Percentiles rank a stretch among this genome's conserved stretches.
Conservation (phyloP, 768 basidiomycete genomes). For the Psilocybe azurescens region DNA sequence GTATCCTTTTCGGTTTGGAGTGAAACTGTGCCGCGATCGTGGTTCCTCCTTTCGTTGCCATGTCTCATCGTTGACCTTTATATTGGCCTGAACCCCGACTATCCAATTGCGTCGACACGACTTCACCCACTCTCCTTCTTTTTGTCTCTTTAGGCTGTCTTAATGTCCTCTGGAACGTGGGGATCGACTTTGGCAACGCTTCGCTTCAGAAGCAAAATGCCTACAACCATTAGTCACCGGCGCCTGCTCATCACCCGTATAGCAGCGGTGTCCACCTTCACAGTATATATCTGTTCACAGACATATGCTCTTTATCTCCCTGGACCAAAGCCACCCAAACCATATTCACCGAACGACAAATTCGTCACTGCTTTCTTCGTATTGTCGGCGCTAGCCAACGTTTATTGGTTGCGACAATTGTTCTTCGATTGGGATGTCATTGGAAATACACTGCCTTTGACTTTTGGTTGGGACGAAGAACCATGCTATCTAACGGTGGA, state of each 20-base stretch:
- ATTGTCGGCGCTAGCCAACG: conserved; percentile 21
- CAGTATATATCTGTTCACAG: conserved; percentile 23
- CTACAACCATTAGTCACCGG: conserved; percentile 15
- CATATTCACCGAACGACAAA: conserved; percentile 20
- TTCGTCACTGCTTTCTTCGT: conserved; percentile 20
- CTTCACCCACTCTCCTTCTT: not conserved
- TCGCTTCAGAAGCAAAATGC: not conserved
- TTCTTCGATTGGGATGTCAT: conserved; percentile 20
- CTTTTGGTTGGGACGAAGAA: conserved; percentile 15
- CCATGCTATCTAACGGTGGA: not conserved
- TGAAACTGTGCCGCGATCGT: conserved; percentile 5
- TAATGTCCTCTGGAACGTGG: not conserved
- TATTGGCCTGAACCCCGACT: not conserved
- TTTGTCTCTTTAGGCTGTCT: not conserved
- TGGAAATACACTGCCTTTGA: conserved; percentile 16
- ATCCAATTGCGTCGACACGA: not conserved
- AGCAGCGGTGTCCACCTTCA: conserved; percentile 19
- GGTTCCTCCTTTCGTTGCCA: conserved; percentile 1
- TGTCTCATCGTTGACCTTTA: not conserved
- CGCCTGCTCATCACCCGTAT: conserved; percentile 13
- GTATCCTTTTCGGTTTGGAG: not conserved
- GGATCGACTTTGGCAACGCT: not conserved
- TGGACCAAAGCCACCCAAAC: not conserved
- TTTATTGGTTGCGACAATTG: conserved; percentile 23
- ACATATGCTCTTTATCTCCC: conserved; percentile 17